These are phyloP conservation scores for Floccularia luteovirens DNA, from an alignment of 768 basidiomycete genomes.

Conservation along the genomic window DNA sequence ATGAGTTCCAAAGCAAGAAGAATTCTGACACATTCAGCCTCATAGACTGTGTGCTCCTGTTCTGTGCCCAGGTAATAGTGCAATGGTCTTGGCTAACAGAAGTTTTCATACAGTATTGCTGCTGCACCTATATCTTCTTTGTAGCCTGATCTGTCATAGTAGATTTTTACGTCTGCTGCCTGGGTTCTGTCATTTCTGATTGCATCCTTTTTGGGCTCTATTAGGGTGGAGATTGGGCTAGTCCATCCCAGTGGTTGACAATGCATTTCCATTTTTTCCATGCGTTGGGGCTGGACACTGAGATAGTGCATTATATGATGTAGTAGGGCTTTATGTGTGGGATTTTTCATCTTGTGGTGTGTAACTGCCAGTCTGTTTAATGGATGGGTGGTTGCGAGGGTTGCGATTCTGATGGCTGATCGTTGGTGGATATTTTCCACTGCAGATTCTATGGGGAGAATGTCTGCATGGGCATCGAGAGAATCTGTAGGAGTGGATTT, in stretches of 20 bases:
- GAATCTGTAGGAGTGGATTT: constrained; percentile 7
- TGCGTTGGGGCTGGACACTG: neutral
- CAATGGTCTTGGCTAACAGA: neutral
- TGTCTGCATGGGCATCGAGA: constrained; percentile 9
- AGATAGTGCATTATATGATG: neutral
- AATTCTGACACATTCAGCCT: constrained; percentile 6
- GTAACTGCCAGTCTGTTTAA: constrained; percentile 1
- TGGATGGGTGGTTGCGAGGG: constrained; percentile 7
- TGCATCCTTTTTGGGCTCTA: too few species aligned
- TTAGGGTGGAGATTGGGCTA: too few species aligned
- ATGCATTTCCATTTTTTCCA: too few species aligned
- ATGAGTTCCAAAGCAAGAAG: constrained; percentile 2
- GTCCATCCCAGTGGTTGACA: too few species aligned
- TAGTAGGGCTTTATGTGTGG: neutral
- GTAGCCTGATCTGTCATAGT: constrained; percentile 13
- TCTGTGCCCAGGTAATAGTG: constrained; percentile 8
- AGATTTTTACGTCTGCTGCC: constrained; percentile 7
- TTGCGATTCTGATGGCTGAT: constrained; percentile 3
- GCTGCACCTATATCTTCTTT: constrained; percentile 15
- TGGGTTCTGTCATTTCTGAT: too few species aligned
- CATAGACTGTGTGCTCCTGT: constrained; percentile 5
- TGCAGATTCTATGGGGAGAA: constrained; percentile 8
- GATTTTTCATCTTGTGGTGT: neutral
- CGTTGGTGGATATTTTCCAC: constrained; percentile 9
- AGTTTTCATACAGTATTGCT: constrained; percentile 7